Evolutionary conservation across 495 filamentous ascomycete species (phyloP), one percentile per base, ranked within the genome.

Genomic region (Lophiostoma macrostomum): DNA sequence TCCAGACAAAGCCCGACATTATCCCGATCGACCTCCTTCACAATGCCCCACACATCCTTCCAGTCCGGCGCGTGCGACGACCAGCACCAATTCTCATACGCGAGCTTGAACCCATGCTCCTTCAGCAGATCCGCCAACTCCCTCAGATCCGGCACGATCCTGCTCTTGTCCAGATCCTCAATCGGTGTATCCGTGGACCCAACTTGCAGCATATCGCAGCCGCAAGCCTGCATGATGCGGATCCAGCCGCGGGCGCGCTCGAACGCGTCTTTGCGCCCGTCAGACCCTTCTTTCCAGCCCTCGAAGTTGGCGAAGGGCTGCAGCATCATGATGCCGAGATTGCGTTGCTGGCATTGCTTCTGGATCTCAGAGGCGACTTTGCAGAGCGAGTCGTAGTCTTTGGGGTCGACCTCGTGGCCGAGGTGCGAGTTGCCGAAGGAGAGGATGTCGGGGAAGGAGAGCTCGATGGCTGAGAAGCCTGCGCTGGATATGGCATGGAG

Each of bases 51-150:
- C 11, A 83, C 81, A 22, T 79, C 73, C 46, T 73, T 75, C 86
- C 86, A 91, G 5, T 67, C 74, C 4, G 81, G 81, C 0, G 86
- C 86, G 24, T 81, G 78, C 0, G 84, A 83, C 0, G 84, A 82
- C 88, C 87, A 91, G 69, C 85, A 88, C 86, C 87, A 90, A 56
- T 90, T 90, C 66, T 91, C 87, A 53, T 90, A 91, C 0, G 86
- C 86, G 10, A 91, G 67, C 7, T 80, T 72, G 56, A 79, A 78
- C 0, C 74, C 71, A 20, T 76, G 71, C 19, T 69, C 58, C 3
- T 79, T 76, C 1, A 87, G 77, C 50, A 88, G 65, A 39, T 88
- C 82, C 11, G 79, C 80, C 14, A 91, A 72, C 43, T 80, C 71
- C 18, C 70, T 71, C 0, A 91, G 73, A 61, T 91, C 88, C 1